Base-by-base conservation (phyloP, 2,329 filamentous ascomycete genomes). In the Fusarium poae region DNA sequence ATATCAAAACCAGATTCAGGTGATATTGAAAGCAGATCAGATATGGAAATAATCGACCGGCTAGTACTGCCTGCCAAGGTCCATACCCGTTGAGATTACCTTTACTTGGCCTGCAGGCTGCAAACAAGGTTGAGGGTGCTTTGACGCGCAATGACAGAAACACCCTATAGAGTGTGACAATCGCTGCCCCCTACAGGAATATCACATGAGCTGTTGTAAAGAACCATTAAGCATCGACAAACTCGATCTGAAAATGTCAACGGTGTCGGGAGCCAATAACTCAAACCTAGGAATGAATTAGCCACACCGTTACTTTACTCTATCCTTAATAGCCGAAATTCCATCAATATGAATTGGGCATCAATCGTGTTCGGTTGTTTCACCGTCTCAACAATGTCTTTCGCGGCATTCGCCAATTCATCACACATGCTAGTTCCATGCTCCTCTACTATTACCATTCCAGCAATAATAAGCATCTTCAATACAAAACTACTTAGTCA, bases 21-120 rank as follows among this genome's bases (percentile, higher is more conserved):
- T 35, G n/a, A 5, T 29, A 4, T 32, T 49, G 16, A 39, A 29
- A 43, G 21, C 23, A 25, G 46, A 45, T 49, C 45, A 45, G 16
- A 50, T 39, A 16, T 49, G 40, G 46, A 49, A 56, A 32, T 16
- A 35, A 56, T 54, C 45, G 15, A 20, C 50, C 50, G 37, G 32
- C 25, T 50, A 32, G 27, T 39, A 21, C 45, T 21, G 37, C 18
- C 18, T 23, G 54, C 65, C 42, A 68, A 68, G 60, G 16, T 30
- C 20, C 23, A 18, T 54, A 13, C 39, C 30, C 32, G 46, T 46
- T 57, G 25, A 40, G 39, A 44, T 48, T 16, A 20, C 39, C 20
- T 49, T 39, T n/a, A 63, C 30, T 43, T 40, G 25, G 35, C 39
- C 39, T 55, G 54, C 52, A 49, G 42, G 32, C 27, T 34, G 55